Conservation (phyloP, 2,329 filamentous ascomycete genomes). For the Alternaria sp. region DNA sequence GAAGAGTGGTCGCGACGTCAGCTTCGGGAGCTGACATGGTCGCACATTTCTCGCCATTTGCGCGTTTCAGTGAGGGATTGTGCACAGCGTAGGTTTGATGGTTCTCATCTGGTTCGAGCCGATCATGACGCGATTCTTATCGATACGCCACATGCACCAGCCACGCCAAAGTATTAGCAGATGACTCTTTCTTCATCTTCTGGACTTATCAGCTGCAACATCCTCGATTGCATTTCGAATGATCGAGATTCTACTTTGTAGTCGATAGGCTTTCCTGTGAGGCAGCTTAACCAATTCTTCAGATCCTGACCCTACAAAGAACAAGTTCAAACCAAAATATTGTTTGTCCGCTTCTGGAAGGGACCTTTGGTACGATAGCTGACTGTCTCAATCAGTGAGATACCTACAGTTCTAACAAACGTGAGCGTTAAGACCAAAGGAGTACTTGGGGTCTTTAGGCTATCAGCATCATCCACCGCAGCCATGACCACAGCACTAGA, state of each 20-base stretch:
- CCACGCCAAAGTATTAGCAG: constrained; percentile 16
- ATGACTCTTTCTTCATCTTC: background rate
- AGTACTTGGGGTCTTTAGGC: background rate
- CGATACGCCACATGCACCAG: constrained; percentile 31
- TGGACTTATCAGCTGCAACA: background rate
- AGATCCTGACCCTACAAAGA: background rate
- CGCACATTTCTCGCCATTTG: constrained; percentile 25
- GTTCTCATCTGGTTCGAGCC: background rate
- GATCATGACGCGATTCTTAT: constrained; percentile 18
- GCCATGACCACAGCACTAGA: constrained; percentile 40
- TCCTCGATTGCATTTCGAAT: background rate
- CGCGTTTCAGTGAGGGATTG: background rate
- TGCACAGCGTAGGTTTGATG: background rate
- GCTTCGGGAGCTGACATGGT: constrained; percentile 13
- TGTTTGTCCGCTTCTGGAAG: background rate
- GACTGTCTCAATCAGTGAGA: background rate
- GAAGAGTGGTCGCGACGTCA: background rate
- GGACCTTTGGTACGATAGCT: background rate
- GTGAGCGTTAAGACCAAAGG: background rate
- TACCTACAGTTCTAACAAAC: background rate
- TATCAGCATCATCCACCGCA: background rate
- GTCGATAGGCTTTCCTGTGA: background rate
- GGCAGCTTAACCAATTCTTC: background rate
- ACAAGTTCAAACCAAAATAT: background rate
- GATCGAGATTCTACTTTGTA: background rate